A percentile compares a stretch with the other conserved stretches of the same genome.
phyloP scores from a whole-genome alignment of 441 rosid species.

The Gossypium davidsonii region DNA sequence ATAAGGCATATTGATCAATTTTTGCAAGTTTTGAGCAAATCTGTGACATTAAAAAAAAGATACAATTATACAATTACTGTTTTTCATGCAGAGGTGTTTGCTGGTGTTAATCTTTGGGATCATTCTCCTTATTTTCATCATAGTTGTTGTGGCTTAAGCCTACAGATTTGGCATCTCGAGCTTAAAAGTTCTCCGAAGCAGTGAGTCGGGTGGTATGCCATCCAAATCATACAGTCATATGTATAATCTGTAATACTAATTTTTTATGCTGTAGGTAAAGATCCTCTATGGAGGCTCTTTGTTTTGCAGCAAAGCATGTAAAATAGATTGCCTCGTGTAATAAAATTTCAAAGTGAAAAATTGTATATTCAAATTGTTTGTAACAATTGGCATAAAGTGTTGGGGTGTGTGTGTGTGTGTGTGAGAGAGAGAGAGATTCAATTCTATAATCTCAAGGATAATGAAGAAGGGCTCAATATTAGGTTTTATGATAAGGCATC shows the following conservation, averaged over 20 bases:
- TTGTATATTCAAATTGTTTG: neutral
- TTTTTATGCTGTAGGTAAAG: neutral
- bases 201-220: neutral
- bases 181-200: neutral
- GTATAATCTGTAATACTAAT: neutral
- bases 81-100: conserved; percentile 48
- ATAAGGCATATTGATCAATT: neutral
- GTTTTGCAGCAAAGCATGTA: neutral
- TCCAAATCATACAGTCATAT: neutral
- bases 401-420: too few relatives aligned
- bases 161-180: neutral
- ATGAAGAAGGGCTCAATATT: too few relatives aligned
- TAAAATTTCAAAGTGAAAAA: neutral
- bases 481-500: neutral
- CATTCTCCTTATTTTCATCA: conserved; percentile 45
- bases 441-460: neutral
- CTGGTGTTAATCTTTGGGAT: conserved; percentile 53
- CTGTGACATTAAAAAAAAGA: too few relatives aligned
- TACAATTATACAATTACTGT: neutral
- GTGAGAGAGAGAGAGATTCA: neutral
- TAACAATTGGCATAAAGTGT: neutral
- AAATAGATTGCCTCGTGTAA: neutral
- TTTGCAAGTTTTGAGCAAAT: neutral
- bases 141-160: conserved; percentile 39
- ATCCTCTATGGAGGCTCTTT: neutral